Evolutionary conservation across 176 grass and related monocot species (phyloP).

Genomic region (Saccharum spontaneum): DNA sequence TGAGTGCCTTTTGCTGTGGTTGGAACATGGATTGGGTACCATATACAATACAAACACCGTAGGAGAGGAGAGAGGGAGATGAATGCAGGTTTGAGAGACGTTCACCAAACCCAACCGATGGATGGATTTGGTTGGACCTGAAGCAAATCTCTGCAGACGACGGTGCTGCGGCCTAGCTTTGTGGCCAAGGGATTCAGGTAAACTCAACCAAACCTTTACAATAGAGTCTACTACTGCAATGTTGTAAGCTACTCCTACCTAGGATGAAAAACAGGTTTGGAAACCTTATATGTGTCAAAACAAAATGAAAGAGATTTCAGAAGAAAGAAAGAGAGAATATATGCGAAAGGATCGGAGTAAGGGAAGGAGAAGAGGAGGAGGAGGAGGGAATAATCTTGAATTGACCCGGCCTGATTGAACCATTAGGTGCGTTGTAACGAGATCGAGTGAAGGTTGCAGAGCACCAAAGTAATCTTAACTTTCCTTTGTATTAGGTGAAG

Average conservation of each 20-base stretch:
- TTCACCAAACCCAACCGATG: slow-evolving; percentile 55
- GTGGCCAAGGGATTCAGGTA: slow-evolving; percentile 41
- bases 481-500: slow-evolving; percentile 21
- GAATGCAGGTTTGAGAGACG: neutral
- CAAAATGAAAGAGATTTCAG: too few relatives aligned
- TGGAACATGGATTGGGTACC: slow-evolving; percentile 45
- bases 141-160: slow-evolving; percentile 38
- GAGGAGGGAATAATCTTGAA: neutral
- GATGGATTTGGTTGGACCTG: slow-evolving; percentile 40
- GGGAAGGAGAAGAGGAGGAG: too few relatives aligned
- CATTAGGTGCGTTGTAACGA: slow-evolving; percentile 1
- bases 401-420: slow-evolving; percentile 34
- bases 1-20: slow-evolving; percentile 15
- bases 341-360: too few relatives aligned
- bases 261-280: neutral
- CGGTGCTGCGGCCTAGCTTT: slow-evolving; percentile 18
- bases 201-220: slow-evolving; percentile 32
- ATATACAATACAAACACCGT: neutral
- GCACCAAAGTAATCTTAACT: slow-evolving; percentile 15
- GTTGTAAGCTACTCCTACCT: neutral
- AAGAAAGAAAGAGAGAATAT: too few relatives aligned
- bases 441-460: neutral
- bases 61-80: neutral
- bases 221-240: neutral
- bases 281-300: too few relatives aligned